Evolutionary conservation across 2,329 filamentous ascomycete genomes (phyloP), one percentile per base, ranked within the genome.

Genomic region (Sporothrix humicola): DNA sequence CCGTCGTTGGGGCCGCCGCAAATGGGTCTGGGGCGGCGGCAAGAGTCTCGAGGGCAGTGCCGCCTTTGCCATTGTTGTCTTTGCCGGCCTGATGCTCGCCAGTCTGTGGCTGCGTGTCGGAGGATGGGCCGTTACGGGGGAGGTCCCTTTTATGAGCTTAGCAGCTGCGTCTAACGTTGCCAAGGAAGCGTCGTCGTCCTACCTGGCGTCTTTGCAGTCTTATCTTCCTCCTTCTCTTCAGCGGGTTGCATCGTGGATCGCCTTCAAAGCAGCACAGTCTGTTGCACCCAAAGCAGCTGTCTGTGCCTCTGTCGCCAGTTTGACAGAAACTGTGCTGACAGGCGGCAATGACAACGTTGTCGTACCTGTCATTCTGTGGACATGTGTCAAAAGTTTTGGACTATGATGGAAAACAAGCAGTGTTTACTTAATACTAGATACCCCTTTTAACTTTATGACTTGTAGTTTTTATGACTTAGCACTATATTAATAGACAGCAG

Each of bases 321-420:
- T 98, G 77, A 97, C 96, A 71, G 96, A 99, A 84, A 95, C 96
- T 37, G 95, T 98, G 65, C 84, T 99, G 76, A 98, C 96, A 15
- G 96, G 96, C 1, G 96, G 95, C 44, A 99, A 99, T 82, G 96
- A 99, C 85, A 99, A 99, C 85, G 96, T 99, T 20, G 91, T 98
- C 76, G 95, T 98, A 76, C 96, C 96, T 3, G 90, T 99, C 73
- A 90, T 97, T 69, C 83, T 99, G 75, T 99, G 96, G 96, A 88
- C 95, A 74, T 90, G 97, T 78, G 94, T 97, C 54, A 92, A 95
- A 82, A 93, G 93, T 23, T 82, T 95, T 74, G 87, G 87, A 72
- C 79, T 91, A 76, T 91, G 83, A 48, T 12, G 54, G 8, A 37
- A 37, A 37, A 37, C 31, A 37, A 37, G 7, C 31, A 37, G 31